Base-by-base conservation (phyloP, 2,329 filamentous ascomycete species). In the Colletotrichum shisoi region DNA sequence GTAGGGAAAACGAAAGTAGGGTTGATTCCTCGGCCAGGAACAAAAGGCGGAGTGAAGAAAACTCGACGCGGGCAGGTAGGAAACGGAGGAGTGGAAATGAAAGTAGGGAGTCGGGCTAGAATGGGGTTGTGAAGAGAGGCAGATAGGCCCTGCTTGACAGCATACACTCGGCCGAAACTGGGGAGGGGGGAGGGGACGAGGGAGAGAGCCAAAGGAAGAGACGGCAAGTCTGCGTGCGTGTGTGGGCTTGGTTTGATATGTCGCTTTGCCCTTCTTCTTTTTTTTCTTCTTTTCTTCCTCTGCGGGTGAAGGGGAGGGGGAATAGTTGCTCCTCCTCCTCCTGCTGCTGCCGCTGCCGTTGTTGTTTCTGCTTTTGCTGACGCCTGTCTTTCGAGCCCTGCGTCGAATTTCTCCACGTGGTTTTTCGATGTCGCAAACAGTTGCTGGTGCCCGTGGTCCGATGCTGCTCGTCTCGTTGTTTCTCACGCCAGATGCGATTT, bases 91-190 rank as follows among this genome's bases (percentile, higher is more conserved):
- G 62, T 65, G 61, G 52, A 52, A 59, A 57, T 45, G 61, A 64
- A 51, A 56, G 56, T 56, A 65, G 53, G 63, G 67, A 69, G 67
- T 69, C 67, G 51, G 63, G 67, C 63, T 69, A 69, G 54, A 69
- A 63, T 53, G 49, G 54, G 37, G 39, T 31, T 58, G 59, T 67
- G 63, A 62, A 62, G 63, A 69, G 67, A 52, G 58, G 63, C 51
- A 67, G 53, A 57, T 37, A 66, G 62, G 66, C 57, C 58, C 66
- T 67, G 62, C 53, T 66, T 54, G 62, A 67, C 40, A 67, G 63
- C 51, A 45, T 34, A 51, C 45, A 62, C 57, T 68, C 63, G 66
- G 66, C 66, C 66, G 63, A 66, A 54, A 57, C 51, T 57, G 56
- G 49, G 53, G 63, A 34, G 31, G 31, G 31, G 27, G 31, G 31